These are phyloP conservation scores for Wakefieldia striispora DNA, from an alignment of 768 basidiomycete genomes.

Conservation along the genomic window DNA sequence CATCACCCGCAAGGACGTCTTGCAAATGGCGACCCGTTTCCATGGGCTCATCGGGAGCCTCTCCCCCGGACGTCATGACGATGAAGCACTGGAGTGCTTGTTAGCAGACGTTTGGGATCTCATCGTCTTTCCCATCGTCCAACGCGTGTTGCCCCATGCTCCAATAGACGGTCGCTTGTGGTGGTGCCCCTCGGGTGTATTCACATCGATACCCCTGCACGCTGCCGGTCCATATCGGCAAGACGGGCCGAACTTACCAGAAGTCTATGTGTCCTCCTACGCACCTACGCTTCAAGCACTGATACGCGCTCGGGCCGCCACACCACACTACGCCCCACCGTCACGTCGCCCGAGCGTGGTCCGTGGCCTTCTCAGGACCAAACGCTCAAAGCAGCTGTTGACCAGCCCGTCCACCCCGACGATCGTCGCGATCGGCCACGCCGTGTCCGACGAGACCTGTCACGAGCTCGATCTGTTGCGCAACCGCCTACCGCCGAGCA, in stretches of 20 bases:
- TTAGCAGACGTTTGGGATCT: conserved; percentile 27
- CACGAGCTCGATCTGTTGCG: conserved; percentile 16
- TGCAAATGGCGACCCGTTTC: conserved; percentile 20
- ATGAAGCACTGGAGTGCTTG: conserved; percentile 6
- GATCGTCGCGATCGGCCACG: conserved; percentile 22
- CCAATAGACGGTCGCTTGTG: conserved; percentile 24
- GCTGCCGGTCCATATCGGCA: conserved; percentile 36
- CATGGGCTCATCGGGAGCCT: conserved; percentile 9
- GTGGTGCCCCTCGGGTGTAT: conserved; percentile 31
- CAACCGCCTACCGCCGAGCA: conserved; percentile 14
- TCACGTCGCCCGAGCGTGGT: conserved; percentile 23
- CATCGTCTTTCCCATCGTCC: conserved; percentile 27
- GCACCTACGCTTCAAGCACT: conserved; percentile 26
- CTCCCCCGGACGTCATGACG: not conserved
- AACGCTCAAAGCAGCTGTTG: conserved; percentile 13
- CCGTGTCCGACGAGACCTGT: conserved; percentile 8
- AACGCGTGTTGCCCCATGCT: conserved; percentile 10
- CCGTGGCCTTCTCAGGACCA: conserved; percentile 22
- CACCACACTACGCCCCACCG: not conserved
- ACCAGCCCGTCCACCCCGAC: conserved; percentile 2
- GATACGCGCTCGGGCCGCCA: conserved; percentile 11
- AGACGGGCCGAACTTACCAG: conserved; percentile 6
- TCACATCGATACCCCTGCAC: conserved; percentile 40
- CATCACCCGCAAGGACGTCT: conserved; percentile 15
- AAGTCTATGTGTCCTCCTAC: conserved; percentile 28